Percentiles rank a stretch among this genome's conserved stretches.
phyloP scores from a whole-genome alignment of 441 rosid genomes.

The Gossypium schwendimanii region DNA sequence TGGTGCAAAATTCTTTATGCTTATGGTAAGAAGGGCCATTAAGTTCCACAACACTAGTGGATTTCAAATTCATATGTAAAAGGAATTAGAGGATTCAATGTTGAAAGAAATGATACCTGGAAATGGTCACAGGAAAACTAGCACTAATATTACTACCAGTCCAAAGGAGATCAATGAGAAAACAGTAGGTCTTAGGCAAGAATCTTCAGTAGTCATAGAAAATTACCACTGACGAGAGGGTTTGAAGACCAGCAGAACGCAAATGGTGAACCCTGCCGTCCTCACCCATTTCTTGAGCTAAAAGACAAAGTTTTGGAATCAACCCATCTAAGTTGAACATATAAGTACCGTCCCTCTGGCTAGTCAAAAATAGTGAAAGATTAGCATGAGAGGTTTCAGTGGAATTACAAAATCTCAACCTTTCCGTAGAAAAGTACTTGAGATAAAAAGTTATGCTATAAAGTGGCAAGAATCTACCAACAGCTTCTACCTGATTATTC shows the following conservation, averaged over 20 bases:
- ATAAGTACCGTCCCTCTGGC: constrained; percentile 56
- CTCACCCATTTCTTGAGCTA: constrained; percentile 59
- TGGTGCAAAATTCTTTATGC: neutral
- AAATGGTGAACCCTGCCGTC: constrained; percentile 31
- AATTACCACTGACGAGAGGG: constrained; percentile 53
- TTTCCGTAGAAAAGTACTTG: neutral
- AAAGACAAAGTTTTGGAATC: constrained; percentile 49
- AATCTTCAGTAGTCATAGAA: neutral
- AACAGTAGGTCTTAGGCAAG: neutral
- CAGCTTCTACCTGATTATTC: constrained; percentile 48
- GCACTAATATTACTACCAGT: neutral
- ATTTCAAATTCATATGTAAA: neutral
- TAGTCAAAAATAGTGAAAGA: constrained; percentile 14
- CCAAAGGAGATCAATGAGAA: constrained; percentile 1
- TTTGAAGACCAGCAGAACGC: constrained; percentile 54
- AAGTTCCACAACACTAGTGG: neutral
- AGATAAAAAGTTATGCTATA: constrained; percentile 3
- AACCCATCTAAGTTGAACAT: constrained; percentile 62
- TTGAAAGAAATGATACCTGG: neutral
- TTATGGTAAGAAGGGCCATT: neutral
- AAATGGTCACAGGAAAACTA: neutral
- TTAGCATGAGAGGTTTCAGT: constrained; percentile 8
- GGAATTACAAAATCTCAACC: neutral
- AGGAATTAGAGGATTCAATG: neutral
- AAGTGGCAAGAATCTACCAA: constrained; percentile 13